phyloP scores from a whole-genome alignment of 306 rosid species.

The Malus domestica region DNA sequence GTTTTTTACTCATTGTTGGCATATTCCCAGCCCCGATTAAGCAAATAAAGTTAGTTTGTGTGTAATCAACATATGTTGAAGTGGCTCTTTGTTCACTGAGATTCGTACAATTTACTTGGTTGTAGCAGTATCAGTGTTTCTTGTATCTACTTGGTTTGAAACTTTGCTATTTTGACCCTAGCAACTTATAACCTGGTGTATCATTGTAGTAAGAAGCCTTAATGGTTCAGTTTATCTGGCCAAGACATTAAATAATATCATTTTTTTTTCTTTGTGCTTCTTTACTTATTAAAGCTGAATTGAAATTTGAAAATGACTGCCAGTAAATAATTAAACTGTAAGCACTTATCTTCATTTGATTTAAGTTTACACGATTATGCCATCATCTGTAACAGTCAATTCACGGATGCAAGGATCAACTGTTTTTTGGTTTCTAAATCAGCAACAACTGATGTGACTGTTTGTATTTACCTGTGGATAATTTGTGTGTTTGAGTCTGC shows the following conservation, averaged over 20 bases:
- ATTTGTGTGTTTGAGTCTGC: neutral
- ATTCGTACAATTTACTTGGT: neutral
- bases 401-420: slow-evolving; percentile 3
- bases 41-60: neutral
- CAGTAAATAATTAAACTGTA: neutral
- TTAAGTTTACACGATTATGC: neutral
- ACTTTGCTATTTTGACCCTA: neutral
- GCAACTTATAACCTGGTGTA: neutral
- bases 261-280: neutral
- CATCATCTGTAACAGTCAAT: neutral
- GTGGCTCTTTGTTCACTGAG: neutral
- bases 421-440: neutral
- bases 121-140: neutral
- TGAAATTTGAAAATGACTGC: neutral
- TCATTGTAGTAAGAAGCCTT: neutral
- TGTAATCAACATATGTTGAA: neutral
- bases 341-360: neutral
- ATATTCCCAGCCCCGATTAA: neutral
- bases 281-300: neutral
- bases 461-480: neutral
- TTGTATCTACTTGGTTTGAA: neutral
- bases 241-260: neutral
- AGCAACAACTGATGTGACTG: neutral
- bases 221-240: neutral
- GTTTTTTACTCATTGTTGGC: neutral